Conservation (phyloP, 169 alveolate species). For the Plasmodium sp. region DNA sequence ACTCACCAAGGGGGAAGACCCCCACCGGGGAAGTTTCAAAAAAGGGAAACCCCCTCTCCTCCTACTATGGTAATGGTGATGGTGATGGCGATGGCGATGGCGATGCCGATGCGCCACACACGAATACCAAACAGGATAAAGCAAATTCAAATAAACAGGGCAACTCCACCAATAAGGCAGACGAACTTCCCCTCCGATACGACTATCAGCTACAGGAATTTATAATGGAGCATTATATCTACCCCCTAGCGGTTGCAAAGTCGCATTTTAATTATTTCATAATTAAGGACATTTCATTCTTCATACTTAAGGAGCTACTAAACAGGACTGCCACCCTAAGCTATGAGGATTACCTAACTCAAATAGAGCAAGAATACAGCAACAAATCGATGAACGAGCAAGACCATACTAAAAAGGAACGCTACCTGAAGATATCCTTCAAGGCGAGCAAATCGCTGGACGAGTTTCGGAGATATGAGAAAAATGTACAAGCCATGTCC, state of each 20-base stretch:
- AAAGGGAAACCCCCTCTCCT: background rate
- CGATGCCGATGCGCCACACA: background rate
- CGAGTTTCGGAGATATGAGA: constrained; percentile 43
- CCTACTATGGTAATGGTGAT: background rate
- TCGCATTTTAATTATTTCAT: constrained; percentile 89
- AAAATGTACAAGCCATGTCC: constrained; percentile 47
- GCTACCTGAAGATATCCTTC: constrained; percentile 6
- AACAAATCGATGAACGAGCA: constrained; percentile 17
- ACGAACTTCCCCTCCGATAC: constrained; percentile 54
- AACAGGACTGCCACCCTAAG: constrained; percentile 34
- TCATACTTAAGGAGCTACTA: constrained; percentile 76
- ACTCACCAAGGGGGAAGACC: background rate
- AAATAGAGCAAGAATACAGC: constrained; percentile 44
- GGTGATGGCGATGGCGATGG: background rate
- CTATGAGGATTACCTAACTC: constrained; percentile 60
- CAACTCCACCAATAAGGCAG: background rate
- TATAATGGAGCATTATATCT: constrained; percentile 88
- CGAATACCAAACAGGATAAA: background rate
- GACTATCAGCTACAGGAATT: constrained; percentile 89
- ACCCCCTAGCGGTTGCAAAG: constrained; percentile 87
- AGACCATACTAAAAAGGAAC: constrained; percentile 47
- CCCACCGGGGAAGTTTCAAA: background rate
- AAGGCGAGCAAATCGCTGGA: constrained; percentile 51
- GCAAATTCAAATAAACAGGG: background rate
- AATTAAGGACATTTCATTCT: constrained; percentile 86